These are phyloP conservation scores for Protomyces inouyei DNA, from an alignment of 1,139 yeast species.

Conservation along the genomic window DNA sequence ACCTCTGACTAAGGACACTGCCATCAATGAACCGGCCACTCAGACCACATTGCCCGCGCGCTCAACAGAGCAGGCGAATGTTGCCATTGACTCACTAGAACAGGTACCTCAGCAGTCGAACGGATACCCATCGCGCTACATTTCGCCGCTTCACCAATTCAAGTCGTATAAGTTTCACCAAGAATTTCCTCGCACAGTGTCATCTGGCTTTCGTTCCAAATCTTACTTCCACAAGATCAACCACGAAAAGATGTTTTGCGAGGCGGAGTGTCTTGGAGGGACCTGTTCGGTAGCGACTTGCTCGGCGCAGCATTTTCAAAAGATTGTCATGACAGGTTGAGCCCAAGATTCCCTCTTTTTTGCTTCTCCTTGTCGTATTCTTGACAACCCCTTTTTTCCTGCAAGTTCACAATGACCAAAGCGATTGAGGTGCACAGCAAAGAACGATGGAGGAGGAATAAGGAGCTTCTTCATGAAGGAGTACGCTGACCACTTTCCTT, in stretches of 20 bases:
- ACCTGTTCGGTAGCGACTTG: slow-evolving; percentile 4
- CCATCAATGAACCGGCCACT: neutral
- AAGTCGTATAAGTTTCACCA: slow-evolving; percentile 8
- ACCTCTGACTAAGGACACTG: neutral
- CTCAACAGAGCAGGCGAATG: neutral
- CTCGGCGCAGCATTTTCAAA: slow-evolving; percentile 11
- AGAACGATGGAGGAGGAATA: neutral
- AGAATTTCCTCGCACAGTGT: slow-evolving; percentile 1
- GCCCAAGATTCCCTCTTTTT: neutral
- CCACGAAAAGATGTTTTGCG: slow-evolving; percentile 4
- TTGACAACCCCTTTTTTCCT: neutral
- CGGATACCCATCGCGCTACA: neutral
- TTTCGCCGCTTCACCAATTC: slow-evolving; percentile 9
- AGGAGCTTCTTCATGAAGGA: neutral
- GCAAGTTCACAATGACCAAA: neutral
- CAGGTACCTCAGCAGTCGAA: neutral
- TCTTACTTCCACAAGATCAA: slow-evolving; percentile 17
- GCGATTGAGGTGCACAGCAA: neutral
- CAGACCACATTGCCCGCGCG: neutral
- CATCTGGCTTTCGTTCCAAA: slow-evolving; percentile 1
- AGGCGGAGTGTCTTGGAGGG: slow-evolving; percentile 8
- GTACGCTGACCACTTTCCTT: neutral
- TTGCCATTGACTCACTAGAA: neutral
- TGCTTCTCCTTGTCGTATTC: neutral
- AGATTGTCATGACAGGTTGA: slow-evolving; percentile 4